These are phyloP conservation scores for Thalassiosira gravida DNA, from an alignment of 352 stramenopile genomes.

Conservation along the genomic window DNA sequence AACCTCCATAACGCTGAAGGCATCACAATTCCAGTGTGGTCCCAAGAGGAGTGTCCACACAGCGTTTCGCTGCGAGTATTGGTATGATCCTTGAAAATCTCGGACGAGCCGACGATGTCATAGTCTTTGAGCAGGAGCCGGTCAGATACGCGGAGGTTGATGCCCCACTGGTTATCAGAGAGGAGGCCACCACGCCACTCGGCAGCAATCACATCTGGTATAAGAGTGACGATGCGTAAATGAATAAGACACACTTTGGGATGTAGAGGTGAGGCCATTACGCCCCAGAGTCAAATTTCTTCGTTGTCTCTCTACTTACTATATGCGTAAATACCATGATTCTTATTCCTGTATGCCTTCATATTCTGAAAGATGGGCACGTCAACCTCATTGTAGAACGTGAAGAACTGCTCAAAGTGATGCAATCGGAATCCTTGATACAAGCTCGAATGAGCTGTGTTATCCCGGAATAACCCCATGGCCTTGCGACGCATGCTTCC, in stretches of 20 bases:
- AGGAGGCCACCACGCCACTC: conserved; percentile 35
- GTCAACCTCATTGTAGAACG: conserved; percentile 35
- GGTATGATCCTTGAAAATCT: conserved; percentile 49
- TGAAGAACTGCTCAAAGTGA: conserved; percentile 58
- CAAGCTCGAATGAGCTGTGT: conserved; percentile 34
- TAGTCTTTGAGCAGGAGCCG: conserved; percentile 32
- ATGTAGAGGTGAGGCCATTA: no score
- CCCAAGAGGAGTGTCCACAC: conserved; percentile 26
- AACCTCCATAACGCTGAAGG: conserved; percentile 18
- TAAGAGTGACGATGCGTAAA: no score
- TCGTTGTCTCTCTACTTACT: conserved; percentile 34
- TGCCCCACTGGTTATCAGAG: conserved; percentile 54
- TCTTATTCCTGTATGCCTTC: conserved; percentile 43
- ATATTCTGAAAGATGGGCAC: conserved; percentile 50
- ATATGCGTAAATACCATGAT: conserved; percentile 52
- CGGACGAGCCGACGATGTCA: conserved; percentile 27
- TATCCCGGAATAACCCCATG: conserved; percentile 26
- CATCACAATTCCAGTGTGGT: conserved; percentile 41
- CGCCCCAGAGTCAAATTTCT: no score
- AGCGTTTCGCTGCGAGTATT: conserved; percentile 25
- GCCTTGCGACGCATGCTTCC: conserved; percentile 11
- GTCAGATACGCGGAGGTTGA: conserved; percentile 29
- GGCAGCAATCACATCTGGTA: background rate
- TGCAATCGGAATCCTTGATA: conserved; percentile 43
- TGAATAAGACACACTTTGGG: no score